Evolutionary conservation across 2,329 filamentous ascomycete genomes (phyloP).

Genomic region (Ophiostoma novo-ulmi): DNA sequence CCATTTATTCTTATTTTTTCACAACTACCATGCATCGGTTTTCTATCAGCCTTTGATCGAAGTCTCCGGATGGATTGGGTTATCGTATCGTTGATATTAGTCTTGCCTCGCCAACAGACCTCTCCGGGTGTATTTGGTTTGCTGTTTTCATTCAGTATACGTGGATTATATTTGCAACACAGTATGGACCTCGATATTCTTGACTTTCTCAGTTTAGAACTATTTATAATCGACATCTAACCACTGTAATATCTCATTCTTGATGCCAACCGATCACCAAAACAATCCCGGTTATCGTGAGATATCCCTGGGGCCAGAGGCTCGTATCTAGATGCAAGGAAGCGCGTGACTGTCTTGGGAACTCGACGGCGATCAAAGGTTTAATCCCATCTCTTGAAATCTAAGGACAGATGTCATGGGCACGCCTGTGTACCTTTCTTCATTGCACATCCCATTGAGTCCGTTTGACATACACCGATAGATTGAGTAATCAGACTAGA

Average conservation of each 20-base stretch:
- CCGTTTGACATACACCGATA: neutral
- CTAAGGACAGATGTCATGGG: neutral
- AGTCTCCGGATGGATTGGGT: neutral
- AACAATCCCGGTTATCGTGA: constrained; percentile 1
- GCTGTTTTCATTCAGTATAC: neutral
- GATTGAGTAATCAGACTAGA: neutral
- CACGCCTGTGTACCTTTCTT: neutral
- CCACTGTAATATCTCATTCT: neutral
- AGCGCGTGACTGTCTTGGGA: neutral
- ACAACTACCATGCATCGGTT: neutral
- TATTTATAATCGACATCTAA: neutral
- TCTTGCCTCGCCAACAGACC: neutral
- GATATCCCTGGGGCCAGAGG: neutral
- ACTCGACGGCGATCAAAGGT: neutral
- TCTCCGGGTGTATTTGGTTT: neutral
- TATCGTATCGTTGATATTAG: neutral
- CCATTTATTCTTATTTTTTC: neutral
- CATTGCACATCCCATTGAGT: neutral
- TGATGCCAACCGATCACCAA: neutral
- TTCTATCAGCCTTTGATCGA: neutral
- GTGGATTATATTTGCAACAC: neutral
- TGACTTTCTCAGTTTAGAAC: neutral
- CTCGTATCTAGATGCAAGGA: neutral
- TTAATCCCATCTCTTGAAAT: neutral
- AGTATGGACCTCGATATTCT: neutral